Evolutionary conservation across 2,329 filamentous ascomycete species (phyloP).

Genomic region (Colletotrichum aenigma): DNA sequence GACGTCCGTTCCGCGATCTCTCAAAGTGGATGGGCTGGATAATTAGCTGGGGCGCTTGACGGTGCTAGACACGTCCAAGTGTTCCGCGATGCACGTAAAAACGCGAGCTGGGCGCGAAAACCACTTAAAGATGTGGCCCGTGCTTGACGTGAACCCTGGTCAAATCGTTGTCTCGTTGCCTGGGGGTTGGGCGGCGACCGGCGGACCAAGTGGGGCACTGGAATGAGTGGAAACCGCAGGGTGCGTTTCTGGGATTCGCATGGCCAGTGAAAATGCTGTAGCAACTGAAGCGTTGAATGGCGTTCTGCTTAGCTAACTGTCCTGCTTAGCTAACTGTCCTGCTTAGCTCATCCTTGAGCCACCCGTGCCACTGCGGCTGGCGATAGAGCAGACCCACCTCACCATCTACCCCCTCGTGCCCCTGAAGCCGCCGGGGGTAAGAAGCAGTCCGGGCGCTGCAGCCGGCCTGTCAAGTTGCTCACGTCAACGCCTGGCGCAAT

Average conservation of each 20-base stretch:
- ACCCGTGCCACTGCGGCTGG: not conserved
- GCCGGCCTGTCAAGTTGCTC: not conserved
- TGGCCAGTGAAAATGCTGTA: not conserved
- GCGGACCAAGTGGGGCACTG: not conserved
- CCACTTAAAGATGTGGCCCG: conserved; percentile 22
- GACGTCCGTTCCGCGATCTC: not conserved
- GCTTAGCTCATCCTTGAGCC: not conserved
- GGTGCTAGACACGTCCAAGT: conserved; percentile 21
- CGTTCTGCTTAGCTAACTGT: not conserved
- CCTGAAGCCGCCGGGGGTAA: not conserved
- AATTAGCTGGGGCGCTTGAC: conserved; percentile 16
- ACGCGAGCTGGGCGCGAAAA: conserved; percentile 23
- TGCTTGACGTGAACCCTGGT: conserved; percentile 22
- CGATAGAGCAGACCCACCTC: not conserved
- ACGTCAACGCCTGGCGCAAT: not conserved
- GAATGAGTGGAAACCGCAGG: conserved; percentile 1
- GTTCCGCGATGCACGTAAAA: conserved; percentile 24
- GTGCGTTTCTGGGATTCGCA: not conserved
- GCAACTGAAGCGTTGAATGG: not conserved
- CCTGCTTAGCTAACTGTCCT: not conserved
- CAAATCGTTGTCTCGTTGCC: conserved; percentile 16
- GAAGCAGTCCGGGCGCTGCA: not conserved
- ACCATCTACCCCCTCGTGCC: not conserved
- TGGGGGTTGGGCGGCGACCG: conserved; percentile 3
- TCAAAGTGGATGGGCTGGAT: not conserved